phyloP scores from a whole-genome alignment of 106 monocot species.

The Hemerocallis citrina region DNA sequence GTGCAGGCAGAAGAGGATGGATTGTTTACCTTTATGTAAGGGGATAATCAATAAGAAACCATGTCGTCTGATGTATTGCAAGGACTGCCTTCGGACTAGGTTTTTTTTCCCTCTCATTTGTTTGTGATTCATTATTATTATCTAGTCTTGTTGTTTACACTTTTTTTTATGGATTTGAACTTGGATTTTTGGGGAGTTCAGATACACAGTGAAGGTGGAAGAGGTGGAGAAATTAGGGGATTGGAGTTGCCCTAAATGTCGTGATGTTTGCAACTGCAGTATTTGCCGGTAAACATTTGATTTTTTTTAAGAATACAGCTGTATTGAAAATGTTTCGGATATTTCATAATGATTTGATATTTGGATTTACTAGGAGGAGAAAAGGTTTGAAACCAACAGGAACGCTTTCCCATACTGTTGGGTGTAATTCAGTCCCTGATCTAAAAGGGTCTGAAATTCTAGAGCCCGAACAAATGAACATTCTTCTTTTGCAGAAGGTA shows the following conservation, averaged over 20 bases:
- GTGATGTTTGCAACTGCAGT: slow-evolving; percentile 9
- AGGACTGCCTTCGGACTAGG: slow-evolving; percentile 5
- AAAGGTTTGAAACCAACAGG: slow-evolving; percentile 3
- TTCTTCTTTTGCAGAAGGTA: too few species aligned
- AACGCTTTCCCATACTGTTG: background rate
- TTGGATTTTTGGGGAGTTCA: background rate
- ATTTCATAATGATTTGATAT: background rate
- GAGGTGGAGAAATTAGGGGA: slow-evolving; percentile 1
- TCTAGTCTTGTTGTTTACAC: background rate
- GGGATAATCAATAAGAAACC: background rate
- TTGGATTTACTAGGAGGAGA: background rate
- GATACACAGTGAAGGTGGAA: background rate
- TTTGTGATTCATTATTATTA: background rate
- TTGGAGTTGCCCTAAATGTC: slow-evolving; percentile 11
- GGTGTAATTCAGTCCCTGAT: background rate
- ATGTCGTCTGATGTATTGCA: background rate
- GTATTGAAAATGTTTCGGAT: background rate
- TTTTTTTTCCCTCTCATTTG: background rate
- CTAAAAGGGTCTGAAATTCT: background rate
- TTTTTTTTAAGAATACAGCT: background rate
- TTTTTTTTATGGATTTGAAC: background rate
- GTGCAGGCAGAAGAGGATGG: slow-evolving; percentile 10
- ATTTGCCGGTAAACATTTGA: slow-evolving; percentile 7
- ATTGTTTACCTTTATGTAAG: slow-evolving; percentile 1
- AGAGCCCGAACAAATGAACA: too few species aligned